Base-by-base conservation (phyloP, 768 basidiomycete genomes). In the Grammothele lineata region DNA sequence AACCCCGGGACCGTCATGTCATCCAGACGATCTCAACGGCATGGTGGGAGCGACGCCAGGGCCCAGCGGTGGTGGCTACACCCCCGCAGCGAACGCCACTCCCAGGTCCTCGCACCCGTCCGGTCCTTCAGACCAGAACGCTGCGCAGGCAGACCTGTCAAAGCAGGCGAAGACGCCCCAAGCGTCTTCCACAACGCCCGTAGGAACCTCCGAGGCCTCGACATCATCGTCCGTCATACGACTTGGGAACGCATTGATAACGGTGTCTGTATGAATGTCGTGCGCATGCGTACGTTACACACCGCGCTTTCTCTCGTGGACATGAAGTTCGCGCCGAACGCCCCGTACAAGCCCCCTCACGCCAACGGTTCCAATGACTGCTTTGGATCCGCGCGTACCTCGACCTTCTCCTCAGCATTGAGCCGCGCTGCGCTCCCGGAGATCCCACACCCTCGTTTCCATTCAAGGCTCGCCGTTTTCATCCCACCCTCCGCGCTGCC, bases 161-260 rank as follows among this genome's bases (percentile, higher is more conserved):
- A 86, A 87, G 66, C 78, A 79, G 65, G 74, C 77, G 59, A 83
- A 84, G 60, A 73, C 68, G 1, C 59, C 70, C 50, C 48, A 59
- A 37, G 61, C 65, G 56, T 55, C 47, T 36, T 57, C 47, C 32
- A 56, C 57, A 36, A 57, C 59, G 2, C 54, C 63, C 4, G 44
- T 43, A 12, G 57, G 55, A 17, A 50, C 62, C 14, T 50, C 61
- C 19, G 61, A 62, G 89, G 87, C 6, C 68, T 97, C 38, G 95
- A 97, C 59, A 82, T 98, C 51, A 93, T 98, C 57, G 94, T 98
- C 15, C 78, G 95, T 18, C 92, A 97, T 70, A 89, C 94, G 23
- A 83, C 80, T 2, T 91, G 87, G 77, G 95, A 95, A 22, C 85
- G 82, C 4, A 75, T 98, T 32, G 89, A 93, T 62, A 69, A 76